These are phyloP conservation scores for Misopates orontium DNA, from an alignment of 257 asterid species.

Conservation along the genomic window DNA sequence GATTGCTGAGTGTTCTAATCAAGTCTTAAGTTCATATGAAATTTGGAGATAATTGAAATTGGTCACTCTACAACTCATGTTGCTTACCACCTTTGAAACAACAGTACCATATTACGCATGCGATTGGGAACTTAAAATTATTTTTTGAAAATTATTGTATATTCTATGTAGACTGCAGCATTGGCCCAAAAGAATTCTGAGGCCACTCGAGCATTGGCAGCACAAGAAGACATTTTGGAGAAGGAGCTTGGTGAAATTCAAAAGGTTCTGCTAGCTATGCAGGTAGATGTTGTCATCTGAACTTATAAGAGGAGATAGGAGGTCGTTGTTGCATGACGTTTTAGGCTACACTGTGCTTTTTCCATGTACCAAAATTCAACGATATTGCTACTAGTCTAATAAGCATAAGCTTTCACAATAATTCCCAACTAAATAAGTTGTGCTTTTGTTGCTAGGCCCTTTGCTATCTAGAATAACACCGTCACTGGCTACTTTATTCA, in stretches of 20 bases:
- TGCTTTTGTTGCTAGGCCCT: background rate
- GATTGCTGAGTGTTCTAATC: slow-evolving; percentile 6
- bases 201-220: slow-evolving; percentile 77
- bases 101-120: background rate
- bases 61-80: background rate
- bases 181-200: slow-evolving; percentile 85
- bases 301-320: background rate
- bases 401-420: background rate
- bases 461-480: background rate
- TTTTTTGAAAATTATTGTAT: background rate
- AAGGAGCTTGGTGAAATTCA: slow-evolving; percentile 83
- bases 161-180: slow-evolving; percentile 57
- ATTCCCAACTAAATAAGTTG: background rate
- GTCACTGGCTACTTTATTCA: background rate
- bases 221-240: slow-evolving; percentile 66
- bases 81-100: background rate
- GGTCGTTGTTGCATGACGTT: background rate
- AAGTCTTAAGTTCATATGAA: background rate
- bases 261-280: slow-evolving; percentile 88
- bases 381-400: background rate
- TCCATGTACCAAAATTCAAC: background rate
- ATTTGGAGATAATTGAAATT: background rate
- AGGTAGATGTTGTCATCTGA: slow-evolving; percentile 44
- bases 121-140: slow-evolving; percentile 20
- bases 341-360: background rate